These are phyloP conservation scores for Bimuria novae-zelandiae DNA, from an alignment of 2,329 filamentous ascomycete species.

Conservation along the genomic window DNA sequence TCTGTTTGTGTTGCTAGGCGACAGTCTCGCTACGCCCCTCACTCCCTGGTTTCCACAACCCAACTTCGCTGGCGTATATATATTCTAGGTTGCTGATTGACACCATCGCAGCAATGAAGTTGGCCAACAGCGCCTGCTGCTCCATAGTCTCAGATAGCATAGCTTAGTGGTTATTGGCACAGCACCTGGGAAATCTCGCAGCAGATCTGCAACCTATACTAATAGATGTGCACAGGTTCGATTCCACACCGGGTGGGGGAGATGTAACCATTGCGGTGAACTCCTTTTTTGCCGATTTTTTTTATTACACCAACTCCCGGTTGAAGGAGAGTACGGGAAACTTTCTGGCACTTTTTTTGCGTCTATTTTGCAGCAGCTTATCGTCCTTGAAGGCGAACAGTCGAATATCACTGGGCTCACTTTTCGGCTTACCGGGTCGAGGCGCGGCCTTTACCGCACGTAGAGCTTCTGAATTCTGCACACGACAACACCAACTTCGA, in stretches of 20 bases:
- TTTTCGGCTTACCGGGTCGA: not conserved
- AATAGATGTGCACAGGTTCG: not conserved
- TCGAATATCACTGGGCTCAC: not conserved
- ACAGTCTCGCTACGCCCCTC: not conserved
- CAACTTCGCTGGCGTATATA: not conserved
- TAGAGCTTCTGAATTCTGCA: not conserved
- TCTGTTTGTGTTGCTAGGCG: not conserved
- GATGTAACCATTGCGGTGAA: not conserved
- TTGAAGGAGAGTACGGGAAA: too few relatives aligned
- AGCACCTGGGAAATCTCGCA: constrained; percentile 1
- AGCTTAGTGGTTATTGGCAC: not conserved
- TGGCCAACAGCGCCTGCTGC: not conserved
- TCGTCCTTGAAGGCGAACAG: not conserved
- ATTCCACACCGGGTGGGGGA: not conserved
- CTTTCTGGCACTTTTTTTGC: not conserved
- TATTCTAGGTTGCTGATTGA: not conserved
- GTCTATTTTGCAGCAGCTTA: not conserved
- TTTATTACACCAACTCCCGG: too few relatives aligned
- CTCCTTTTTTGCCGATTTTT: not conserved
- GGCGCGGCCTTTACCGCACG: not conserved
- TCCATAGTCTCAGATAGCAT: not conserved
- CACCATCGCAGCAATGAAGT: not conserved
- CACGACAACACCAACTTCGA: not conserved
- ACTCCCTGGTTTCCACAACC: not conserved
- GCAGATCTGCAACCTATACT: not conserved